Conservation (phyloP, 2,329 filamentous ascomycete species). For the Hymenoscyphus linearis region DNA sequence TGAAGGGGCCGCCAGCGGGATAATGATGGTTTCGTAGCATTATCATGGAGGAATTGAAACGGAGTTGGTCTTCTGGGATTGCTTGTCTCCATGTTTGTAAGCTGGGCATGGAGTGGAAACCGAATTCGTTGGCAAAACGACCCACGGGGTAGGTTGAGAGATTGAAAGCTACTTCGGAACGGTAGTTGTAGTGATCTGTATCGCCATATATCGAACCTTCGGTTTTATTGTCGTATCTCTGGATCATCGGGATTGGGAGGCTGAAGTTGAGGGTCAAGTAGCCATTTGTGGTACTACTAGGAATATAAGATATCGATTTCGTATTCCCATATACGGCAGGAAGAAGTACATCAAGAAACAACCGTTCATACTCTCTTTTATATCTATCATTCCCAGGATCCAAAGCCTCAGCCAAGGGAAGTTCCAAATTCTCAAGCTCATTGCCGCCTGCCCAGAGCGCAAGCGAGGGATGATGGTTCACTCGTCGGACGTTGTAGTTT, state of each 20-base stretch:
- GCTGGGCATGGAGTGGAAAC: constrained; percentile 58
- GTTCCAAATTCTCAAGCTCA: constrained; percentile 53
- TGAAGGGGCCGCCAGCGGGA: constrained; percentile 43
- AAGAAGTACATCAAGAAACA: constrained; percentile 51
- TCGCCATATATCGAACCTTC: constrained; percentile 52
- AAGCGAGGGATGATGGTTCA: constrained; percentile 55
- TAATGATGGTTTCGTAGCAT: constrained; percentile 56
- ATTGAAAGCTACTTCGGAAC: constrained; percentile 47
- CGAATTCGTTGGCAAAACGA: constrained; percentile 59
- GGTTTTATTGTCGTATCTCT: constrained; percentile 51
- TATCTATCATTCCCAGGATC: constrained; percentile 25
- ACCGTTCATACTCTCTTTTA: constrained; percentile 46
- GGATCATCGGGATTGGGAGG: constrained; percentile 45
- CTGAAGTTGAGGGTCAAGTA: constrained; percentile 50
- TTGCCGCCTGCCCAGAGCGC: constrained; percentile 53
- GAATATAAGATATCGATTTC: constrained; percentile 54
- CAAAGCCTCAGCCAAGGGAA: constrained; percentile 31
- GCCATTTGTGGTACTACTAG: constrained; percentile 55
- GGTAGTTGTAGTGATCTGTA: constrained; percentile 57
- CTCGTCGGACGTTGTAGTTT: constrained; percentile 53
- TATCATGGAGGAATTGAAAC: constrained; percentile 52
- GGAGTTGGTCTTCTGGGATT: constrained; percentile 43
- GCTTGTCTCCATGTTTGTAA: constrained; percentile 53
- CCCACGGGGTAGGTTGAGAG: constrained; percentile 50
- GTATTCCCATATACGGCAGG: constrained; percentile 53